A percentile compares a stretch with the other conserved stretches of the same genome.
These are phyloP conservation scores for Tuber melanosporum DNA, from an alignment of 495 filamentous ascomycete species.

Conservation along the genomic window DNA sequence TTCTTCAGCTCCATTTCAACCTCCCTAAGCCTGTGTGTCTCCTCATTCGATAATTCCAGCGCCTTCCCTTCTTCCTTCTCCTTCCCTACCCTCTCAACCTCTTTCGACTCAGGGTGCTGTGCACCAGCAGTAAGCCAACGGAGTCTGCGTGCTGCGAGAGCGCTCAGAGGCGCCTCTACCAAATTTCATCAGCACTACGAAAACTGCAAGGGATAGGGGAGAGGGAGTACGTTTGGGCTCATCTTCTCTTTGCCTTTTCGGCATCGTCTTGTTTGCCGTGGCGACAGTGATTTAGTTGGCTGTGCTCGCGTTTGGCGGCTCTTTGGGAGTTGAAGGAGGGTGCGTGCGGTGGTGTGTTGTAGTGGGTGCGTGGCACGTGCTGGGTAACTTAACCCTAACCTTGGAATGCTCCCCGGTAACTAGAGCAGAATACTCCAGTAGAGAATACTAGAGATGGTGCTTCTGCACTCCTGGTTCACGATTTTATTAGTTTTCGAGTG, in stretches of 20 bases:
- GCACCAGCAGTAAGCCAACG: slow-evolving; percentile 1
- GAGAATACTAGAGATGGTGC: too few species aligned
- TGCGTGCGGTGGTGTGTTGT: not conserved
- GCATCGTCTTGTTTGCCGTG: slow-evolving; percentile 19
- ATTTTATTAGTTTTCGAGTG: not conserved
- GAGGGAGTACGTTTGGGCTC: slow-evolving; percentile 7
- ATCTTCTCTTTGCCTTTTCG: slow-evolving; percentile 30
- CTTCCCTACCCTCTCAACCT: slow-evolving; percentile 3
- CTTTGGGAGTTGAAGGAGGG: not conserved
- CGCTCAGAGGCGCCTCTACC: slow-evolving; percentile 24
- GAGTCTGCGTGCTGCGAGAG: slow-evolving; percentile 32
- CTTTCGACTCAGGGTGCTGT: slow-evolving; percentile 4
- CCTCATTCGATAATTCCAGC: not conserved
- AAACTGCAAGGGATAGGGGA: not conserved
- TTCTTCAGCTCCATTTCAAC: slow-evolving; percentile 20
- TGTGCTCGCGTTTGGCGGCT: not conserved
- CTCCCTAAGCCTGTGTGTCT: slow-evolving; percentile 9
- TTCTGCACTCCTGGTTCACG: not conserved
- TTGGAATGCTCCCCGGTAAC: not conserved
- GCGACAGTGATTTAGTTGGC: not conserved
- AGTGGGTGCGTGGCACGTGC: not conserved
- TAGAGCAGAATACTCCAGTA: too few species aligned
- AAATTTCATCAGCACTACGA: slow-evolving; percentile 2
- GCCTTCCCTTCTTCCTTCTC: not conserved
- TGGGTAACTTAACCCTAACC: not conserved